Percentiles rank a stretch among this genome's conserved stretches.
These are phyloP conservation scores for Leccinum truebloodii DNA, from an alignment of 768 basidiomycete species.

Conservation along the genomic window DNA sequence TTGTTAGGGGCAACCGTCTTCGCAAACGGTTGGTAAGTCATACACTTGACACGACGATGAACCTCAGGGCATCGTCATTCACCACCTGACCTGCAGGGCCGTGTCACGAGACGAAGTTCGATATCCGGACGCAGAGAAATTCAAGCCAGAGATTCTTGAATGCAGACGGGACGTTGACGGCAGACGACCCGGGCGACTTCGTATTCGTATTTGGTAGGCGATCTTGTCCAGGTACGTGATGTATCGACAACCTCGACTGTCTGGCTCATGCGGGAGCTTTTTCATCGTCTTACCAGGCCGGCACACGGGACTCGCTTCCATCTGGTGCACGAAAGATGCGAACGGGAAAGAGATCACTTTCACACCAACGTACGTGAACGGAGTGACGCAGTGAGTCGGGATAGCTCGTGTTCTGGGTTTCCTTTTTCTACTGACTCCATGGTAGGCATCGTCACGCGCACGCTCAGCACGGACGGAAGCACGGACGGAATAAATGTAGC, in stretches of 20 bases:
- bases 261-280: too few relatives aligned
- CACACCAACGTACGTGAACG: neutral
- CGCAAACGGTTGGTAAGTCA: slow-evolving; percentile 2
- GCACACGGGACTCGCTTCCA: neutral
- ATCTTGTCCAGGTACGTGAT: too few relatives aligned
- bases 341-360: neutral
- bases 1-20: slow-evolving; percentile 2
- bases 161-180: too few relatives aligned
- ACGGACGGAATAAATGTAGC: too few relatives aligned
- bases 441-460: too few relatives aligned
- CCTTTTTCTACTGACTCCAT: too few relatives aligned
- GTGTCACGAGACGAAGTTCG: slow-evolving; percentile 2
- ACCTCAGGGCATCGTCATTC: neutral
- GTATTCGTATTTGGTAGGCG: too few relatives aligned
- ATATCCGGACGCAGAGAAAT: slow-evolving; percentile 9
- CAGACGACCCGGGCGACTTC: neutral
- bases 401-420: neutral
- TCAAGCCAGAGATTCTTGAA: slow-evolving; percentile 14
- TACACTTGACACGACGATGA: neutral
- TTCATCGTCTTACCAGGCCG: neutral
- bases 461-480: too few relatives aligned
- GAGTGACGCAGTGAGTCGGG: neutral
- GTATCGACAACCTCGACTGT: neutral
- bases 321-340: neutral
- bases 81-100: neutral